A percentile compares a stretch with the other conserved stretches of the same genome.
These are phyloP conservation scores for Vanilla planifolia DNA, from an alignment of 106 monocot species.

Conservation along the genomic window DNA sequence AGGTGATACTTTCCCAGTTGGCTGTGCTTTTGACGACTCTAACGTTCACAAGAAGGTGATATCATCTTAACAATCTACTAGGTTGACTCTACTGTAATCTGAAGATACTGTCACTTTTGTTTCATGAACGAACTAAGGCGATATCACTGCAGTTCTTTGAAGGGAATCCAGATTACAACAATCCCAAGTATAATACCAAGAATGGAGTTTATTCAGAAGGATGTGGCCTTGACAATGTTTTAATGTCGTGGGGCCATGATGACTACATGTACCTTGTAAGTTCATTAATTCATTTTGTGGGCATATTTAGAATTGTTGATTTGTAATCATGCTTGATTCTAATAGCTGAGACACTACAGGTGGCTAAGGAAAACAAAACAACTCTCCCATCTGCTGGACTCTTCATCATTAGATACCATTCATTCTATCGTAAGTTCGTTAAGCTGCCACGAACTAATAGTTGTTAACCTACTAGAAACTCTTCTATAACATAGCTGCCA, in stretches of 20 bases:
- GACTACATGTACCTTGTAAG: constrained; percentile 93
- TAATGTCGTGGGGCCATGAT: constrained; percentile 94
- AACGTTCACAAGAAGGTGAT: constrained; percentile 82
- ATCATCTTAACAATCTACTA: no score
- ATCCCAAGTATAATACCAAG: constrained; percentile 60
- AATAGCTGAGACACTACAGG: constrained; percentile 26
- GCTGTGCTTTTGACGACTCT: constrained; percentile 67
- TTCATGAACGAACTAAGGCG: neutral
- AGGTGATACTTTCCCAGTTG: constrained; percentile 89
- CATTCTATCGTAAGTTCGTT: constrained; percentile 65
- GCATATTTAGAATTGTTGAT: neutral
- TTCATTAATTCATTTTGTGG: neutral
- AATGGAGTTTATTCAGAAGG: constrained; percentile 69
- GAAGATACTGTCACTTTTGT: no score
- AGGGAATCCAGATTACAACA: constrained; percentile 54
- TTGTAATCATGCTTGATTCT: neutral
- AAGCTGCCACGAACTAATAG: neutral
- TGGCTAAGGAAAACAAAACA: constrained; percentile 73
- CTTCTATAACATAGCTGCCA: no score
- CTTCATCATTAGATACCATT: constrained; percentile 89
- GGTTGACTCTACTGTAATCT: no score
- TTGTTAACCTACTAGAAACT: no score
- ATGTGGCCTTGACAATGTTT: constrained; percentile 80
- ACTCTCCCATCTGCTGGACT: constrained; percentile 74
- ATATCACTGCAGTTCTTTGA: constrained; percentile 52